Conservation (phyloP, 208 protist genomes). For the Sergeia podlipaevii region DNA sequence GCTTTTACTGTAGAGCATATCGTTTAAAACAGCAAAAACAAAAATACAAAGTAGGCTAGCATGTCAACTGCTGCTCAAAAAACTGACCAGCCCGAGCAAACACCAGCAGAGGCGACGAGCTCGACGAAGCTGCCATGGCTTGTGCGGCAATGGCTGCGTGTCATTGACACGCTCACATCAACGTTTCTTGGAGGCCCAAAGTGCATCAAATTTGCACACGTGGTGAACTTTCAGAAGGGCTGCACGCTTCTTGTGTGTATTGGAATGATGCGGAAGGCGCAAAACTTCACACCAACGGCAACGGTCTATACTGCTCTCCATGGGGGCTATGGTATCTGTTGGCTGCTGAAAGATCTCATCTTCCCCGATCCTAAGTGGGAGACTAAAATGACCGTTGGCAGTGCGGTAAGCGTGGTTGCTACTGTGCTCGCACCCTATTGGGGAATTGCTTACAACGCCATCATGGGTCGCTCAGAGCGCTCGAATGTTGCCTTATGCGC, state of each 20-base stretch:
- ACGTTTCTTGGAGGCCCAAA: slow-evolving; percentile 57
- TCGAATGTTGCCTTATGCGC: slow-evolving; percentile 39
- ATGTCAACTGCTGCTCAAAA: too few relatives aligned
- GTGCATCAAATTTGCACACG: slow-evolving; percentile 57
- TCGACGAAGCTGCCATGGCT: slow-evolving; percentile 5
- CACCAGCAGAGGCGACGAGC: slow-evolving; percentile 2
- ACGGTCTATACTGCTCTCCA: slow-evolving; percentile 81
- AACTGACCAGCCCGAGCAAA: too few relatives aligned
- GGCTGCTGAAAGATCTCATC: slow-evolving; percentile 79
- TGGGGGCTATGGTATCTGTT: slow-evolving; percentile 85
- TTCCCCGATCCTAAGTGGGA: slow-evolving; percentile 87
- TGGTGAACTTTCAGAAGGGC: slow-evolving; percentile 86
- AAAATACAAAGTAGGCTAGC: too few relatives aligned
- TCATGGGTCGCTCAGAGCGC: slow-evolving; percentile 38
- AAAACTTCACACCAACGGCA: slow-evolving; percentile 80
- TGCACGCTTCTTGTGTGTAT: slow-evolving; percentile 59
- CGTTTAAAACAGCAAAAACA: too few relatives aligned
- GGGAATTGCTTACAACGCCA: slow-evolving; percentile 78
- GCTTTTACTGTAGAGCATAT: too few relatives aligned
- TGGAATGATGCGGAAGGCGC: slow-evolving; percentile 56
- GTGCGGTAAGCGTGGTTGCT: slow-evolving; percentile 29
- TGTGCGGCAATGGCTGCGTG: slow-evolving; percentile 44
- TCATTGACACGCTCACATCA: slow-evolving; percentile 34
- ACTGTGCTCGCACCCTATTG: slow-evolving; percentile 78
- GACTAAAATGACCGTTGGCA: slow-evolving; percentile 50